Evolutionary conservation across 1,284 basidiomycete species (phyloP), one percentile per base, ranked within the genome.

Genomic region (Papiliotrema nemorosa): DNA sequence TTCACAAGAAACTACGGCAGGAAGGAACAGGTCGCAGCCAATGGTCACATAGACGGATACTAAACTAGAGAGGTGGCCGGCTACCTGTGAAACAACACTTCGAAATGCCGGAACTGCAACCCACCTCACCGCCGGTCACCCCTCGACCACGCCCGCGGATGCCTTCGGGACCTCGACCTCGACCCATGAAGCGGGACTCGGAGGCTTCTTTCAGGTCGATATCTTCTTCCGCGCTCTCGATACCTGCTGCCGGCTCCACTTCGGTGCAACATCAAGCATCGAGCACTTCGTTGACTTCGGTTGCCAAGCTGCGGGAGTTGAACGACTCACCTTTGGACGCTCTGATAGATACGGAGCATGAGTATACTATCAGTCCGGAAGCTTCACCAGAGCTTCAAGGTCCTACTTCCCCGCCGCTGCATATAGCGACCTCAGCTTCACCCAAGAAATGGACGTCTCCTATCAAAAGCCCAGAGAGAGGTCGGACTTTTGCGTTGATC

Each of bases 121-220:
- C n/a, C n/a, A 26, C 2, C 3, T 27, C 51, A 4, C 24, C 29
- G 14, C 36, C 50, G 31, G 16, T 27, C 24, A 33, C 39, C 24
- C 48, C 48, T 16, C 42, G 51, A 29, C 16, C 34, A 9, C 44
- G 41, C 1, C 37, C 47, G 16, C 48, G 63, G 24, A 46, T 65
- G 3, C 64, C 62, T 34, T 63, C 62, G 18, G 62, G 64, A 25
- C 58, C 64, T 31, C 47, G 64, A 25, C 57, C 59, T 13, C 47
- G 46, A n/a, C n/a, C n/a, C n/a, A n/a, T n/a, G n/a, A n/a, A n/a
- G 34, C 52, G 53, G 20, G n/a, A 51, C 14, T 50, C 57, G 49
- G 48, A 12, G 42, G 52, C 21, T 29, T 57, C 31, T 58, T 55
- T 39, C 33, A 21, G 41, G 18, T 26, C 39, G 13, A 21, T 47